Percentiles rank a stretch among this genome's conserved stretches.
Conservation (phyloP, 2,329 filamentous ascomycete genomes). For the Colletotrichum sp. region DNA sequence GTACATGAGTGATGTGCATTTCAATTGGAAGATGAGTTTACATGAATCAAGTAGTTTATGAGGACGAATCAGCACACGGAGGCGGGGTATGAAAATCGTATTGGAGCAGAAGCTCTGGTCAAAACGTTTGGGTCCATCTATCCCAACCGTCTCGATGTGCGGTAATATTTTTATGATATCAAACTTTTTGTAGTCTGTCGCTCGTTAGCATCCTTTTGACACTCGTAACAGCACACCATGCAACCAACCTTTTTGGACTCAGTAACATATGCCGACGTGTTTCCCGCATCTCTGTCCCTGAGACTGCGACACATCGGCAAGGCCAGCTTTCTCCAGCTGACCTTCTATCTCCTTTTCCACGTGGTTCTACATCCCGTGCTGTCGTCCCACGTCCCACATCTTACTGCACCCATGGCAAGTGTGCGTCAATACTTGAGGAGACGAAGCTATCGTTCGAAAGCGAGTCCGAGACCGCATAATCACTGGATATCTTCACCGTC, state of each 20-base stretch:
- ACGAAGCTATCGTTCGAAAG: not conserved
- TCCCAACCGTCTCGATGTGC: not conserved
- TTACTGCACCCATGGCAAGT: not conserved
- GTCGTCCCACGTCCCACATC: not conserved
- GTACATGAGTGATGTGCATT: not conserved
- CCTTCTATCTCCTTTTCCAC: not conserved
- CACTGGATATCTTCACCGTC: slow-evolving; percentile 3
- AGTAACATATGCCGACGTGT: slow-evolving; percentile 12
- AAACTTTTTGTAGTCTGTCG: not conserved
- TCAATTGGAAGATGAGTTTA: not conserved
- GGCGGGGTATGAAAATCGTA: not conserved
- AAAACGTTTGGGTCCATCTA: not conserved
- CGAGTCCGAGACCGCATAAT: not conserved
- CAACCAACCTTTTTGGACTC: slow-evolving; percentile 10
- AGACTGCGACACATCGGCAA: slow-evolving; percentile 17
- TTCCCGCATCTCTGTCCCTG: not conserved
- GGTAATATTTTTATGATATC: not conserved
- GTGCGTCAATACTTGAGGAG: not conserved
- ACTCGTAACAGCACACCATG: not conserved
- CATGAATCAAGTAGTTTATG: not conserved
- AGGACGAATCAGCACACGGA: not conserved
- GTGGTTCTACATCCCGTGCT: not conserved
- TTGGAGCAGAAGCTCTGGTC: not conserved
- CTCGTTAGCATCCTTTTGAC: not conserved
- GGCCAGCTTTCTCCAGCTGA: not conserved